These are phyloP conservation scores for Clathrus columnatus DNA, from an alignment of 768 basidiomycete genomes.

Conservation along the genomic window DNA sequence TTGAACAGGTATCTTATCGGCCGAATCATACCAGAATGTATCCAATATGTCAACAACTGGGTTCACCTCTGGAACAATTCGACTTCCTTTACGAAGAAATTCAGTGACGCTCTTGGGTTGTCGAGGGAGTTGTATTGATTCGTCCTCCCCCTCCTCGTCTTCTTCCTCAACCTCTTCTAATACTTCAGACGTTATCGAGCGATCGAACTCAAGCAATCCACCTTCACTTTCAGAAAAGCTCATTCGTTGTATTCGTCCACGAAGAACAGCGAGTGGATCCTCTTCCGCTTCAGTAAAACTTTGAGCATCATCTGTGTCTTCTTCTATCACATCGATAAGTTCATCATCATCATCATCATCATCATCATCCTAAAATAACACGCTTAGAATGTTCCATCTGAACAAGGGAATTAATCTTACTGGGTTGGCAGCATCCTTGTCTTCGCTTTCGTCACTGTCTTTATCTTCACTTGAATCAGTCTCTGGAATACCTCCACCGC, in stretches of 20 bases:
- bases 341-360: slow-evolving; percentile 41
- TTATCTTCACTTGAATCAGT: slow-evolving; percentile 17
- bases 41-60: slow-evolving; percentile 39
- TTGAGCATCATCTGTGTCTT: slow-evolving; percentile 37
- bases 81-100: slow-evolving; percentile 61
- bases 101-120: slow-evolving; percentile 33
- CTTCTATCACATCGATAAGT: slow-evolving; percentile 61
- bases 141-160: slow-evolving; percentile 5
- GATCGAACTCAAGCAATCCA: slow-evolving; percentile 20
- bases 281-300: slow-evolving; percentile 17
- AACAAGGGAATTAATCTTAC: neutral
- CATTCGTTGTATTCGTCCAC: slow-evolving; percentile 55
- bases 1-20: slow-evolving; percentile 34
- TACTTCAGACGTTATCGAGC: slow-evolving; percentile 23
- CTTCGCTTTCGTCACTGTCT: neutral
- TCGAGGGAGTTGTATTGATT: neutral
- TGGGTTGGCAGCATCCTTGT: neutral
- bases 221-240: slow-evolving; percentile 31
- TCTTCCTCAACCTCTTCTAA: slow-evolving; percentile 7
- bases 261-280: slow-evolving; percentile 40
- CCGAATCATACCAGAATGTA: slow-evolving; percentile 23
- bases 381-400: neutral
- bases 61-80: slow-evolving; percentile 53
- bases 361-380: slow-evolving; percentile 5
- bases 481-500: slow-evolving; percentile 52